Base-by-base conservation (phyloP, 441 rosid species). In the Populus hybrid region DNA sequence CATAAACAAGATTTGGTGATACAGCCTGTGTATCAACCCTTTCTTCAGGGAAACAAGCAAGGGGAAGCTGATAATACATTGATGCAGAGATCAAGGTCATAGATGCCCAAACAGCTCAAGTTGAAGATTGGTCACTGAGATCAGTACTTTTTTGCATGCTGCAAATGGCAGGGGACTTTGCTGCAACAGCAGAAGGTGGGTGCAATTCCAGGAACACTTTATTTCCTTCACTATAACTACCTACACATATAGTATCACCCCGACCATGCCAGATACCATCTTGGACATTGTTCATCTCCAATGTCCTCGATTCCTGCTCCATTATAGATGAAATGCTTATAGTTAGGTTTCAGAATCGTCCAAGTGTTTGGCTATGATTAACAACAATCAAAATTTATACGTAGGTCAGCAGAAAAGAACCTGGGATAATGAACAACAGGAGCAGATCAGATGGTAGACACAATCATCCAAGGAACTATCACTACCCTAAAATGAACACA, bases 251-350 rank as follows among this genome's bases (percentile, higher is more conserved):
- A 8, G 95, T 91, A 86, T 93, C 99, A n/a, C 97, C 96, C 34
- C 96, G 90, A 18, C 99, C 98, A 75, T 93, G 99, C 99, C 99
- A 95, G 28, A 83, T 89, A 63, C 99, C 96, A 10, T 91, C 96
- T 73, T 92, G 98, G 61, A 95, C 97, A 80, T 95, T 95, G 87
- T 95, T 95, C 89, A 92, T 95, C 89, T 93, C 99, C 83, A 95
- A 73, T 10, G 99, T 95, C 86, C 95, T 88, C 18, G 98, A 87
- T 76, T 95, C 98, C 99, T 95, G 86, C 77, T 77, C 72, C 76
- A 68, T 11, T 23, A 46, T 34, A 24, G 70, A 75, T 36, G 6
- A 46, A 24, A 10, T 9, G 46, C 2, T 54, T 64, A 66, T 7
- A 12, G 75, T 74, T 35, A 36, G 72, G 23, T 42, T 77, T 36